phyloP scores from a whole-genome alignment of 306 rosid genomes.

The Chamaecrista fasciculata region DNA sequence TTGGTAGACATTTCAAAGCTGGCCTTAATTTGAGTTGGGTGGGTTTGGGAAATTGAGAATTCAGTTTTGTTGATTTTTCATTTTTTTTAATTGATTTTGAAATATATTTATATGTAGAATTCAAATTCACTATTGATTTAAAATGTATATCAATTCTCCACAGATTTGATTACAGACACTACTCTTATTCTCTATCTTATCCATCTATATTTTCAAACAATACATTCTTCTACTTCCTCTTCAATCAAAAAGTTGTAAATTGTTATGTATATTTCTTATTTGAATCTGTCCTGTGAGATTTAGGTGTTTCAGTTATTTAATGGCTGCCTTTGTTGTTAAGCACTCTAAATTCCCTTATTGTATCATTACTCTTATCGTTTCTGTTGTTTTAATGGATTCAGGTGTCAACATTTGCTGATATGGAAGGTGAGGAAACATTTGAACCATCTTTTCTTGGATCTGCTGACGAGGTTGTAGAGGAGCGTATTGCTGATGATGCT shows the following conservation, averaged over 20 bases:
- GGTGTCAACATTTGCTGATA: slow-evolving; percentile 98
- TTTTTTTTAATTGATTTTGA: too few relatives aligned
- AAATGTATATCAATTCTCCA: not conserved
- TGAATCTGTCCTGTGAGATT: not conserved
- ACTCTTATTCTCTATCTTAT: not conserved
- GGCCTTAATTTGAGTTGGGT: too few relatives aligned
- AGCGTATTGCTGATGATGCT: slow-evolving; percentile 86
- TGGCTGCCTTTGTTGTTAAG: not conserved
- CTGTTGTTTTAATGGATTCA: slow-evolving; percentile 30
- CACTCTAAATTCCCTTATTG: slow-evolving; percentile 5
- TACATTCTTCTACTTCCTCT: not conserved
- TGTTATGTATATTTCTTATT: not conserved
- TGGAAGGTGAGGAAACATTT: slow-evolving; percentile 99
- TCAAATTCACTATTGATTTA: not conserved
- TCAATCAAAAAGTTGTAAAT: not conserved
- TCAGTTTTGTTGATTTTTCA: too few relatives aligned
- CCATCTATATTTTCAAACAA: not conserved
- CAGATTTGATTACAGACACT: not conserved
- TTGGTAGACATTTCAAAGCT: not conserved
- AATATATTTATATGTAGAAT: too few relatives aligned
- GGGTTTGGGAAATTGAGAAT: too few relatives aligned
- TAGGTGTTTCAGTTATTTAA: not conserved
- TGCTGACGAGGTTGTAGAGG: slow-evolving; percentile 99
- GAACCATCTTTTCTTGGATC: slow-evolving; percentile 86
- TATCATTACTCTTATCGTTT: slow-evolving; percentile 1